Evolutionary conservation across 1,284 basidiomycete species (phyloP).

Genomic region (Cryptococcus depauperatus): DNA sequence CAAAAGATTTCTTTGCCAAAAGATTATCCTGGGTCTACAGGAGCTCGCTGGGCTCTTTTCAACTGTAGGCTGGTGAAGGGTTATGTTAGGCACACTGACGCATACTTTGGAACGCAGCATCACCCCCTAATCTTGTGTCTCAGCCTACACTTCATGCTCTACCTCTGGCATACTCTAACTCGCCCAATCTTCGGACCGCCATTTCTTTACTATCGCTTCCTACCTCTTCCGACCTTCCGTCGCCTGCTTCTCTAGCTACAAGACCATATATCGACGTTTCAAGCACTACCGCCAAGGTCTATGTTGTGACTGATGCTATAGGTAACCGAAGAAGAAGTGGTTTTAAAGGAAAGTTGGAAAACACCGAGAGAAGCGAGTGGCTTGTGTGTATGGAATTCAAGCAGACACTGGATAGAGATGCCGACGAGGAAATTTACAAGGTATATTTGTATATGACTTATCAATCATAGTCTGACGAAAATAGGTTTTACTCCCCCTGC

Average conservation of each 20-base stretch:
- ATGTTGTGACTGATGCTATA: constrained; percentile 21
- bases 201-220: constrained; percentile 22
- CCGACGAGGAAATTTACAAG: constrained; percentile 15
- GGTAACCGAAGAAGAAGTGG: not conserved
- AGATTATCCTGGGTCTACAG: constrained; percentile 16
- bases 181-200: constrained; percentile 13
- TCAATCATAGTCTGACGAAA: not conserved
- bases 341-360: not conserved
- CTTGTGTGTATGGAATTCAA: constrained; percentile 31
- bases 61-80: constrained; percentile 14
- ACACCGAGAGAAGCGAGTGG: constrained; percentile 28
- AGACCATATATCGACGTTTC: constrained; percentile 30
- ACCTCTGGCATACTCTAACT: constrained; percentile 10
- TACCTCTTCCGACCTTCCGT: constrained; percentile 17
- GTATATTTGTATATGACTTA: constrained; percentile 10
- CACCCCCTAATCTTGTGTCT: constrained; percentile 20
- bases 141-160: constrained; percentile 28
- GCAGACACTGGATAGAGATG: constrained; percentile 5
- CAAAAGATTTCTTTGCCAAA: constrained; percentile 26
- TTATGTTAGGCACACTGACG: no score
- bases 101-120: constrained; percentile 3
- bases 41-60: constrained; percentile 28
- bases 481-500: constrained; percentile 22
- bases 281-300: constrained; percentile 30
- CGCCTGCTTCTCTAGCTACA: constrained; percentile 6